Conservation (phyloP, 768 basidiomycete species). For the Neoboletus brunneissimus region DNA sequence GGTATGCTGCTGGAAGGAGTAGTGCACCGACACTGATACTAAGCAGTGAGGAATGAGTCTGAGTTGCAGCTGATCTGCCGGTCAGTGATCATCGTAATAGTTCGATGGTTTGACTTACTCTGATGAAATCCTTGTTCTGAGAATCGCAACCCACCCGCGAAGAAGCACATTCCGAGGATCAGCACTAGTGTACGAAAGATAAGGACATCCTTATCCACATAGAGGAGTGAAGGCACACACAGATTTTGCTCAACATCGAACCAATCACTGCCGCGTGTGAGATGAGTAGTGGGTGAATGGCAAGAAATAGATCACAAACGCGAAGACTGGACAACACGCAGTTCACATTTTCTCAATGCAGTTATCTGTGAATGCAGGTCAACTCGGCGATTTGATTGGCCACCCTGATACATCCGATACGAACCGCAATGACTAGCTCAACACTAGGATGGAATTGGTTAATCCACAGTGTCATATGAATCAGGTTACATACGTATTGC, state of each 20-base stretch:
- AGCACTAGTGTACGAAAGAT: constrained; percentile 47
- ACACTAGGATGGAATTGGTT: constrained; percentile 37
- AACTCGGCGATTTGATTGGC: neutral
- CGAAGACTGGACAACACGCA: constrained; percentile 78
- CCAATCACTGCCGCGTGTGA: constrained; percentile 59
- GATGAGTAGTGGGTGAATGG: constrained; percentile 3
- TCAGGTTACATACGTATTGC: constrained; percentile 55
- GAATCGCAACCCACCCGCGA: constrained; percentile 75
- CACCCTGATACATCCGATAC: constrained; percentile 24
- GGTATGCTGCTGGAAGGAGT: constrained; percentile 77
- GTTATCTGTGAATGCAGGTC: constrained; percentile 45
- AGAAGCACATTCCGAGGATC: constrained; percentile 89
- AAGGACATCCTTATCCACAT: constrained; percentile 1
- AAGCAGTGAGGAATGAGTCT: constrained; percentile 72
- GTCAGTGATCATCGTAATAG: constrained; percentile 1
- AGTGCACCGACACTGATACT: constrained; percentile 79
- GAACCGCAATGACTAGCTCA: constrained; percentile 68
- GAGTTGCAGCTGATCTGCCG: constrained; percentile 46
- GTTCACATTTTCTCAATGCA: constrained; percentile 77
- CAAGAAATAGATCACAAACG: constrained; percentile 40
- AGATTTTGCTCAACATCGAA: constrained; percentile 76
- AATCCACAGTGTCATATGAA: neutral
- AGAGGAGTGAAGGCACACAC: constrained; percentile 33
- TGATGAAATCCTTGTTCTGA: constrained; percentile 78
- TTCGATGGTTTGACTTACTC: constrained; percentile 43